Conservation (phyloP, 352 stramenopile species). For the Globisporangium barbulae region DNA sequence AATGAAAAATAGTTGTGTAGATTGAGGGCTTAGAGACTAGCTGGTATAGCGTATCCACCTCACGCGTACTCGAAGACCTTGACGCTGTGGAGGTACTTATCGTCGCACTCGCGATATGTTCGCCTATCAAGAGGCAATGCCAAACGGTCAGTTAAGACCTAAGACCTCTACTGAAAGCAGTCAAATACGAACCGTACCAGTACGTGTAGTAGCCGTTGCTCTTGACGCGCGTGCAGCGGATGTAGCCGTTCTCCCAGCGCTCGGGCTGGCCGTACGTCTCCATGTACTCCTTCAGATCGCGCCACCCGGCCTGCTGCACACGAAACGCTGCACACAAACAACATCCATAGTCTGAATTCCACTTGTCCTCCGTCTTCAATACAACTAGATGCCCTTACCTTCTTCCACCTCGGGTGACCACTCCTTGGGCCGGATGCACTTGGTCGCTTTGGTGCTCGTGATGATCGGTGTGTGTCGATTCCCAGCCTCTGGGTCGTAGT, state of each 20-base stretch:
- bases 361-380: background rate
- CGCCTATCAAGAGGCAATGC: constrained; percentile 24
- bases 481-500: constrained; percentile 26
- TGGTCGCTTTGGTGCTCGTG: constrained; percentile 49
- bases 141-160: background rate
- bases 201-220: constrained; percentile 85
- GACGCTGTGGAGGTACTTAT: constrained; percentile 79
- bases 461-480: constrained; percentile 32
- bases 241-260: constrained; percentile 70
- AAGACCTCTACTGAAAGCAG: too few relatives aligned
- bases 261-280: constrained; percentile 71
- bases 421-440: constrained; percentile 64
- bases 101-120: constrained; percentile 66
- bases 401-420: constrained; percentile 69
- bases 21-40: background rate
- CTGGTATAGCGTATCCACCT: background rate
- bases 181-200: constrained; percentile 29
- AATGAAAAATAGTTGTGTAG: background rate
- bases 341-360: background rate
- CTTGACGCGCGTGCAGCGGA: constrained; percentile 79
- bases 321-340: constrained; percentile 39
- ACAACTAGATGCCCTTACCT: constrained; percentile 19
- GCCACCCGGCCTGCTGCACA: constrained; percentile 69
- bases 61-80: constrained; percentile 78
- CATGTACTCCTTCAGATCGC: constrained; percentile 81